A percentile compares a stretch with the other conserved stretches of the same genome.
Evolutionary conservation across 2,329 filamentous ascomycete species (phyloP).

Genomic region (Aspergillus neoniger): DNA sequence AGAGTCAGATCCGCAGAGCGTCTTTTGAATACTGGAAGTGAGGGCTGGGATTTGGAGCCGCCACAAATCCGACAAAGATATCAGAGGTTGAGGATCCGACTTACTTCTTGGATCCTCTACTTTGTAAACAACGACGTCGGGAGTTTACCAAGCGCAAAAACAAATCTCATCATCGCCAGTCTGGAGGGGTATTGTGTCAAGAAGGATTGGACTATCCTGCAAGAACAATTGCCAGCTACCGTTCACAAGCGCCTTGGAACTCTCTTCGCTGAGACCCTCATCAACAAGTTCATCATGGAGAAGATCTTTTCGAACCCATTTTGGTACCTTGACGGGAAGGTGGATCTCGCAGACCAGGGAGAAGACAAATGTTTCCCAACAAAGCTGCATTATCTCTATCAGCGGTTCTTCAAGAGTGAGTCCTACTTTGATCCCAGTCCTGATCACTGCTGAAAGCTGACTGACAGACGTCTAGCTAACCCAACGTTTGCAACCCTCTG

Average conservation of each 20-base stretch:
- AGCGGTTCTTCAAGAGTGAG: background rate
- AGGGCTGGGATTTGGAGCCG: too few relatives aligned
- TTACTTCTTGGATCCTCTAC: background rate
- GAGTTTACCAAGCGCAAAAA: background rate
- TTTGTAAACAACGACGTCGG: background rate
- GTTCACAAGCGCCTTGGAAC: background rate
- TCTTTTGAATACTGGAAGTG: too few relatives aligned
- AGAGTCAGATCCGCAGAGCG: too few relatives aligned
- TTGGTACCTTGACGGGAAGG: slow-evolving; percentile 4
- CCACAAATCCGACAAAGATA: too few relatives aligned
- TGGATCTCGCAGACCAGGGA: background rate
- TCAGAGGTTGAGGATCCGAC: too few relatives aligned
- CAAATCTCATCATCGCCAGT: background rate
- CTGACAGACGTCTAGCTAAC: background rate
- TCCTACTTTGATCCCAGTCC: background rate
- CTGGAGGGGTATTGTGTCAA: background rate
- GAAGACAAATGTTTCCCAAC: background rate
- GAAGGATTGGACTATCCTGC: background rate
- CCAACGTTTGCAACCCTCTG: background rate
- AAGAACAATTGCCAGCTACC: background rate
- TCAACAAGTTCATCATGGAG: background rate
- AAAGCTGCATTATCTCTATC: background rate
- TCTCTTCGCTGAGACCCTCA: background rate
- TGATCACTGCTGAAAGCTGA: background rate
- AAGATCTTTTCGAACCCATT: background rate